Percentiles rank a stretch among this genome's conserved stretches.
These are phyloP conservation scores for Pseudonitzschia pungens DNA, from an alignment of 108 stramenopile genomes.

Conservation along the genomic window DNA sequence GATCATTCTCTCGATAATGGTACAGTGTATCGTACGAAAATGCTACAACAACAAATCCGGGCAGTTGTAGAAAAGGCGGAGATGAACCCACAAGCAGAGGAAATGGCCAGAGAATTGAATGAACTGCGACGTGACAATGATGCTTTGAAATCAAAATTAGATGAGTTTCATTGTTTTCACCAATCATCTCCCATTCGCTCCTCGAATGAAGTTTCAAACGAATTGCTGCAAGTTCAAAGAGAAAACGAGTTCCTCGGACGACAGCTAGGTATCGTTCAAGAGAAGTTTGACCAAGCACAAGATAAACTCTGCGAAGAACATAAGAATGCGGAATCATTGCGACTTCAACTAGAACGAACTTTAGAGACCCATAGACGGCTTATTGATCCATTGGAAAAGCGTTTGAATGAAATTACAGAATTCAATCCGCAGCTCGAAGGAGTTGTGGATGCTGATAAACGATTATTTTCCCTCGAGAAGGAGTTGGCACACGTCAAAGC, in stretches of 20 bases:
- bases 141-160: conserved; percentile 1
- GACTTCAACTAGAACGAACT: conserved; percentile 9
- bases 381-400: conserved; percentile 8
- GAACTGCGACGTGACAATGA: not conserved
- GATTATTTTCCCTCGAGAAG: conserved; percentile 3
- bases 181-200: not conserved
- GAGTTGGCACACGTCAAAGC: conserved; percentile 11
- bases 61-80: conserved; percentile 12
- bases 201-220: not conserved
- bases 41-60: conserved; percentile 20
- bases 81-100: not conserved
- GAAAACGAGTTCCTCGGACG: conserved; percentile 31
- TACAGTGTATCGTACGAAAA: not conserved
- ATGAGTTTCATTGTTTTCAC: not conserved
- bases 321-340: conserved; percentile 3
- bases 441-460: conserved; percentile 5
- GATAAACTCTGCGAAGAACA: conserved; percentile 19
- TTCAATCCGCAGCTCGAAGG: conserved; percentile 1
- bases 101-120: not conserved
- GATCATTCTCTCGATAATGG: not conserved
- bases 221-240: conserved; percentile 15
- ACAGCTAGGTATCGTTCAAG: conserved; percentile 33
- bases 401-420: not conserved
- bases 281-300: conserved; percentile 21
- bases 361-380: not conserved